A percentile compares a stretch with the other conserved stretches of the same genome.
phyloP scores from a whole-genome alignment of 192 early-diverging fungal genomes.

The Podila horticola region DNA sequence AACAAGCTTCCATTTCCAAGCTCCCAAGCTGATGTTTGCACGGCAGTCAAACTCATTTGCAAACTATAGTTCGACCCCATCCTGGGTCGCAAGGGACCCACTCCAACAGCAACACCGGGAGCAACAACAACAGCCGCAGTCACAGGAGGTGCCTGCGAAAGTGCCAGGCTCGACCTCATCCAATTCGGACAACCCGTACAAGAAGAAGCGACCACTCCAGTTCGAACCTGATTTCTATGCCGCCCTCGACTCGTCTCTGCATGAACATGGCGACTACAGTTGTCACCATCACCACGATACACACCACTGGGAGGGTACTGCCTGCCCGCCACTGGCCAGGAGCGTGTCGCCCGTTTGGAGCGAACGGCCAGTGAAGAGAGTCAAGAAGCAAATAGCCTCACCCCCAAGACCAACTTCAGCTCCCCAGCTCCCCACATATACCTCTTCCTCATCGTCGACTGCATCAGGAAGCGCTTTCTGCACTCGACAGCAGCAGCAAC shows the following conservation, averaged over 20 bases:
- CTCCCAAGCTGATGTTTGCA: not conserved
- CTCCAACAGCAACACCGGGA: slow-evolving; percentile 1
- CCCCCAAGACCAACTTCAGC: not conserved
- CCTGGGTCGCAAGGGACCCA: not conserved
- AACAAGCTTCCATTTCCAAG: not conserved
- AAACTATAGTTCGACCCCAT: not conserved
- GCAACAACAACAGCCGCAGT: not conserved
- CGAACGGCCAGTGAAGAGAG: not conserved
- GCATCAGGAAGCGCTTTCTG: not conserved
- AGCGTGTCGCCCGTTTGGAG: not conserved
- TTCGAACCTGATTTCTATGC: slow-evolving; percentile 46
- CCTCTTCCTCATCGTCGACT: slow-evolving; percentile 6
- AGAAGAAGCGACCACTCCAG: slow-evolving; percentile 28
- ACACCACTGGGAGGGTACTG: not conserved
- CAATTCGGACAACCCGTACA: not conserved
- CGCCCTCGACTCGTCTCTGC: slow-evolving; percentile 30
- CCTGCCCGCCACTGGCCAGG: not conserved
- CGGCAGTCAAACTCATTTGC: not conserved
- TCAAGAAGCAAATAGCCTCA: not conserved
- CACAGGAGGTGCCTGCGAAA: too few relatives aligned
- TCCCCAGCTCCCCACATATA: not conserved
- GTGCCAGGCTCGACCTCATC: not conserved
- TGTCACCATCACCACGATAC: too few relatives aligned
- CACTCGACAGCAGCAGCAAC: not conserved
- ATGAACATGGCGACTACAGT: not conserved